Base-by-base conservation (phyloP, 2,329 filamentous ascomycete species). In the Aspergillus quadricinctus region DNA sequence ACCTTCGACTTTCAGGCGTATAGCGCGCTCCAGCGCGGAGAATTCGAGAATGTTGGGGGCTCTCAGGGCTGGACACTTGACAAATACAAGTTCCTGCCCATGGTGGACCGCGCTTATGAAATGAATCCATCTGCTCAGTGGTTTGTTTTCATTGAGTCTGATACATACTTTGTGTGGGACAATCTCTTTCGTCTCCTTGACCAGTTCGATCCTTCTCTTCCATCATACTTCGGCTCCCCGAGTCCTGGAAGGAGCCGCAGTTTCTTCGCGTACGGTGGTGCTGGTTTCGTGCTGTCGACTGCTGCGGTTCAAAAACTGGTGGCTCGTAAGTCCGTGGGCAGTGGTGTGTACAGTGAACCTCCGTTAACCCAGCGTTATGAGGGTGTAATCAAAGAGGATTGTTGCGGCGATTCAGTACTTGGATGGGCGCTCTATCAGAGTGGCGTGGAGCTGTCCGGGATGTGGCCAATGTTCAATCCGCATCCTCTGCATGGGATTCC, bases 81-180 rank as follows among this genome's bases (percentile, higher is more conserved):
- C 68, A 81, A 81, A 64, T 84, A 78, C 75, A 84, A 84, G 66
- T 83, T 83, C 59, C 64, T 84, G 29, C 80, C 81, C 43, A 81
- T 82, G 76, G 71, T 84, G 4, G 78, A 82, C 56, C 69, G 77
- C 28, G 78, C 80, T 0, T 81, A 80, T 69, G 68, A 72, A 28
- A 66, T 71, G 53, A 79, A 78, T 31, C 77, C 77, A 2, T 68
- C 75, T n/a, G 77, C 78, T 48, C 73, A 80, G 37, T 83, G 82
- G 77, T 84, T 81, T 61, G 76, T 84, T 53, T 82, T 83, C 65
- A 78, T 81, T 49, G 81, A 84, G 61, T 80, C 80, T 2, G 81
- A 84, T 64, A 84, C 81, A 50, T 82, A 76, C 59, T 54, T 79
- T 14, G 69, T 74, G 14, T 79, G 77, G 76, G 67, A 73, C 29